Evolutionary conservation across 2,329 filamentous ascomycete species (phyloP).

Genomic region (Cryphonectria nitschkei): DNA sequence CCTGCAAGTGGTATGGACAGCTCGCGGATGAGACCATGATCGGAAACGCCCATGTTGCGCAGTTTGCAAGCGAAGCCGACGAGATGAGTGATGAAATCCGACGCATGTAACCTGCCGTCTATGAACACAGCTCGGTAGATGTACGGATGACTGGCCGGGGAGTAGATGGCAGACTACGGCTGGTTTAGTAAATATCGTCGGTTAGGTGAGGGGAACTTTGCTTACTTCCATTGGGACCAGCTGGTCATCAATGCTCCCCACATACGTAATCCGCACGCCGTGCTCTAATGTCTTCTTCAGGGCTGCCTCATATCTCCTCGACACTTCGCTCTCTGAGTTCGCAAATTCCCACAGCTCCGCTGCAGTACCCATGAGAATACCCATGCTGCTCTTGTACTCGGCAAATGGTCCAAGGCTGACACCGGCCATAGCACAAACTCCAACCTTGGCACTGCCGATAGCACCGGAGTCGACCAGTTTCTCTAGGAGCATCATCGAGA

Average conservation of each 20-base stretch:
- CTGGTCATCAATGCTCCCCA: slow-evolving; percentile 96
- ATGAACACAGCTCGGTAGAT: slow-evolving; percentile 97
- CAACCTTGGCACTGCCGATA: slow-evolving; percentile 75
- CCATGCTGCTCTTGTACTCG: slow-evolving; percentile 86
- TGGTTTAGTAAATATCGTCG: background rate
- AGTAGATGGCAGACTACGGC: slow-evolving; percentile 76
- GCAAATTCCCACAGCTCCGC: slow-evolving; percentile 94
- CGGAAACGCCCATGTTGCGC: slow-evolving; percentile 87
- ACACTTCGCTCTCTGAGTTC: slow-evolving; percentile 78
- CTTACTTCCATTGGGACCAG: slow-evolving; percentile 81
- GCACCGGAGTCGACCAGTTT: slow-evolving; percentile 92
- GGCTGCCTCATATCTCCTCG: slow-evolving; percentile 77
- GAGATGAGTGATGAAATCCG: slow-evolving; percentile 91
- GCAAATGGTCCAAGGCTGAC: slow-evolving; percentile 92
- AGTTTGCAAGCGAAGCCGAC: slow-evolving; percentile 93
- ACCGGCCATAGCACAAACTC: slow-evolving; percentile 85
- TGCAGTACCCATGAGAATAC: slow-evolving; percentile 86
- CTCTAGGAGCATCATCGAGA: slow-evolving; percentile 87
- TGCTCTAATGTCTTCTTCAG: slow-evolving; percentile 75
- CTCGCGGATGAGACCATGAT: slow-evolving; percentile 92
- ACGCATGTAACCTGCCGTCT: slow-evolving; percentile 87
- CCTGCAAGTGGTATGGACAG: slow-evolving; percentile 87
- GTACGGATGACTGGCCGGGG: slow-evolving; percentile 84
- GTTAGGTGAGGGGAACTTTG: slow-evolving; percentile 40
- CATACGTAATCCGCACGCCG: slow-evolving; percentile 82